These are phyloP conservation scores for Neonectria punicea DNA, from an alignment of 2,329 filamentous ascomycete species.

Conservation along the genomic window DNA sequence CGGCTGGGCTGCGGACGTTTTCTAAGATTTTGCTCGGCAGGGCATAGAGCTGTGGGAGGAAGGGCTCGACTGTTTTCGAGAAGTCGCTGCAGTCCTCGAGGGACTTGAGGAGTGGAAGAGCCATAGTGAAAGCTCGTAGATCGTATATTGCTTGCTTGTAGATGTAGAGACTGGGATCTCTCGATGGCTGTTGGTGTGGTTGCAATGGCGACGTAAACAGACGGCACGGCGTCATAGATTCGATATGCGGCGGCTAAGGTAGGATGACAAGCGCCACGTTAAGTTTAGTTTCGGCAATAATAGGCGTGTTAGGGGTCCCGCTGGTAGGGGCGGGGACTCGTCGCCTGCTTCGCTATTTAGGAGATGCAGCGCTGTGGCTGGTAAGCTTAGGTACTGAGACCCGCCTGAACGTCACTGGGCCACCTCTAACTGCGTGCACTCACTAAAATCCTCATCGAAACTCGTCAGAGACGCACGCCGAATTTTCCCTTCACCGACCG, in stretches of 20 bases:
- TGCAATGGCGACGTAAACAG: neutral
- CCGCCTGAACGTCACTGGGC: slow-evolving; percentile 31
- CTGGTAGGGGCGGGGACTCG: slow-evolving; percentile 14
- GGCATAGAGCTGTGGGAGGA: slow-evolving; percentile 73
- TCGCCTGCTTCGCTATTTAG: slow-evolving; percentile 9
- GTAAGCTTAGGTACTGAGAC: slow-evolving; percentile 9
- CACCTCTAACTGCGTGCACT: neutral
- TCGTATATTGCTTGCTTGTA: neutral
- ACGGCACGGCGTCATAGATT: slow-evolving; percentile 18
- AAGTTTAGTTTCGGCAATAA: slow-evolving; percentile 1
- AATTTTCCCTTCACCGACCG: slow-evolving; percentile 7
- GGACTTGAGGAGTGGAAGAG: slow-evolving; percentile 76
- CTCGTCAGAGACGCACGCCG: slow-evolving; percentile 1
- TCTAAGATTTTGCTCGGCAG: slow-evolving; percentile 74
- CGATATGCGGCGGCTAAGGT: neutral
- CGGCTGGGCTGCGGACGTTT: slow-evolving; percentile 68
- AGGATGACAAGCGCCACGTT: slow-evolving; percentile 16
- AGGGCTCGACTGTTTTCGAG: slow-evolving; percentile 79
- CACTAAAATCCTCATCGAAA: slow-evolving; percentile 26
- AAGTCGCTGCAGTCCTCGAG: slow-evolving; percentile 82
- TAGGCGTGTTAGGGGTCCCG: neutral
- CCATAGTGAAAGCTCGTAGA: slow-evolving; percentile 60
- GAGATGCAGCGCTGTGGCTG: slow-evolving; percentile 42
- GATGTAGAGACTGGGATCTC: neutral
- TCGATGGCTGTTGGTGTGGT: neutral